Conservation (phyloP, 2,329 filamentous ascomycete species). For the Fusarium sambucinum region DNA sequence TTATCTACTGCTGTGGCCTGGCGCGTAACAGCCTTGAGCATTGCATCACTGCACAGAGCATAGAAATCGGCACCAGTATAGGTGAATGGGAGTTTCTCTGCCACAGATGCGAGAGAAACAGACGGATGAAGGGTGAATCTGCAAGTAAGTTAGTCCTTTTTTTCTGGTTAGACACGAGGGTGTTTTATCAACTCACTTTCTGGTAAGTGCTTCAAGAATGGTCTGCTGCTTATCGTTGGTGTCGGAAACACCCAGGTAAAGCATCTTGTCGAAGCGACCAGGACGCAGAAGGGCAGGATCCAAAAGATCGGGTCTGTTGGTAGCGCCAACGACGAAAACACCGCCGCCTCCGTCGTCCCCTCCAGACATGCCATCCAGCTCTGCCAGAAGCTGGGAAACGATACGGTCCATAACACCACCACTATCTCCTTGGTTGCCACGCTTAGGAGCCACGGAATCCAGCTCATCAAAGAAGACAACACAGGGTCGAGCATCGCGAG, state of each 20-base stretch:
- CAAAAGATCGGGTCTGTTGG: slow-evolving; percentile 91
- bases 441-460: slow-evolving; percentile 93
- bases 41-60: slow-evolving; percentile 95
- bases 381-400: slow-evolving; percentile 92
- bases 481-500: slow-evolving; percentile 85
- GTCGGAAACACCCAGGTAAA: slow-evolving; percentile 95
- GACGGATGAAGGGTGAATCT: slow-evolving; percentile 87
- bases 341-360: slow-evolving; percentile 86
- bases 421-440: slow-evolving; percentile 96
- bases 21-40: slow-evolving; percentile 97
- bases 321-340: slow-evolving; percentile 97
- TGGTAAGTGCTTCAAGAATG: slow-evolving; percentile 91
- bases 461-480: slow-evolving; percentile 95
- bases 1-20: slow-evolving; percentile 86
- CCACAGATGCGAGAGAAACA: slow-evolving; percentile 80
- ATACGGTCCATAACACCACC: slow-evolving; percentile 99
- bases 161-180: background rate
- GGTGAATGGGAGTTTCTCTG: slow-evolving; percentile 86
- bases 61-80: slow-evolving; percentile 99
- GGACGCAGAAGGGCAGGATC: slow-evolving; percentile 91
- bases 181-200: slow-evolving; percentile 76
- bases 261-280: slow-evolving; percentile 97
- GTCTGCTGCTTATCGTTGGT: slow-evolving; percentile 96
- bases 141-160: slow-evolving; percentile 25
- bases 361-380: slow-evolving; percentile 97